Evolutionary conservation across 129 eudicot species (phyloP), one percentile per base, ranked within the genome.

Genomic region (Flaveria sonorensis): DNA sequence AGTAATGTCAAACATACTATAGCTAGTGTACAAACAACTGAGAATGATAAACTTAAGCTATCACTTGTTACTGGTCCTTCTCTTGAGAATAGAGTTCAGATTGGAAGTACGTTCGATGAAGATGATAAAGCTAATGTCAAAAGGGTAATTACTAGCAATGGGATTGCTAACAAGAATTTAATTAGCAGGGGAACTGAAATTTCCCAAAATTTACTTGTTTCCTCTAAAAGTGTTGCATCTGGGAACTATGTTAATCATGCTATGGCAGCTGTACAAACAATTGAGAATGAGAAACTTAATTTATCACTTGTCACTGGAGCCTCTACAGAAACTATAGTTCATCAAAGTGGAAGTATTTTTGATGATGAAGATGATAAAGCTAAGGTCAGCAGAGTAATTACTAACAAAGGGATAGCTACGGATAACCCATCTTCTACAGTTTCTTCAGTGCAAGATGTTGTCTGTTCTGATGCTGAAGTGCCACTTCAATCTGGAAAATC

Each of bases 281-380:
- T 69, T 11, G 70, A 66, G 70, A 46, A 39, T 11, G 52, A 57
- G 23, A 53, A 81, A 42, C 71, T n/a, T 42, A 59, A 67, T 18
- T 56, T 81, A 30, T 81, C 84, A 73, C 80, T 81, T 28, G 52
- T 53, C 67, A 42, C 70, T 73, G 51, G 24, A 1, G 28, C 75
- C 62, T 53, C 62, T 66, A 28, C 57, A 36, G 79, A 51, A 66
- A 73, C 39, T 62, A 56, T 8, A 21, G 71, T 45, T 24, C 10
- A 6, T 75, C 71, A 65, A 23, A 39, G 63, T 36, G 68, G 40
- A 19, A 64, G 10, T 50, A 51, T 9, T 13, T 36, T 53, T 32
- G 71, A 68, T 7, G 39, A 64, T 8, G 59, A 64, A 57, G 74
- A 74, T 43, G 70, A 51, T 71, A 48, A 72, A 26, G 6, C 64